Conservation (phyloP, 1,284 basidiomycete genomes). For the Tylopilus orsonianus region DNA sequence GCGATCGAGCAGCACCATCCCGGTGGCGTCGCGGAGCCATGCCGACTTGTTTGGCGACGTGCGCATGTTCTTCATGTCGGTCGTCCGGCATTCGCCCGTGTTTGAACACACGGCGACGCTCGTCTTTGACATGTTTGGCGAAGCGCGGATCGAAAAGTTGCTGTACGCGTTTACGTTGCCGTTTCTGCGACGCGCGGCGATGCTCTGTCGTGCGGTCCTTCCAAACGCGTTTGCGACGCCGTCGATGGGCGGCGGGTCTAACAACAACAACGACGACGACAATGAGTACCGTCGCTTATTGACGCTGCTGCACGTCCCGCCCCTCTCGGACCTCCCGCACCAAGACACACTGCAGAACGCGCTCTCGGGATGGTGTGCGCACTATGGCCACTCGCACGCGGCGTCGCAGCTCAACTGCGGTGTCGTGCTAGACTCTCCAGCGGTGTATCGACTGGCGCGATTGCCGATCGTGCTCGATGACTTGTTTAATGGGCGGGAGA, state of each 20-base stretch:
- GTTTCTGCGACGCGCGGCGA: conserved; percentile 89
- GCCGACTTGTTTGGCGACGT: conserved; percentile 74
- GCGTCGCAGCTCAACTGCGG: conserved; percentile 72
- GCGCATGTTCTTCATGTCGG: conserved; percentile 83
- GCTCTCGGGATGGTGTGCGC: conserved; percentile 80
- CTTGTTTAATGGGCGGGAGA: conserved; percentile 68
- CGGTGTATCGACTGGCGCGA: conserved; percentile 80
- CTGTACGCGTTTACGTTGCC: conserved; percentile 89
- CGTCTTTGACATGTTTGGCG: conserved; percentile 75
- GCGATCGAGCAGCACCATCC: conserved; percentile 47
- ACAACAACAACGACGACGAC: too few relatives aligned
- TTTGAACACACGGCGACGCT: conserved; percentile 78
- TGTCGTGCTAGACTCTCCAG: conserved; percentile 81
- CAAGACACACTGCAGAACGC: conserved; percentile 83
- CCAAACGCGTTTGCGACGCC: conserved; percentile 56
- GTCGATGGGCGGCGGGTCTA: conserved; percentile 34
- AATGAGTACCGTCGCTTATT: conserved; percentile 83
- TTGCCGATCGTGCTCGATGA: conserved; percentile 85
- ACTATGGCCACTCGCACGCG: conserved; percentile 74
- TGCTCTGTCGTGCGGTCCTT: conserved; percentile 79
- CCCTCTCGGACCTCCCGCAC: conserved; percentile 71
- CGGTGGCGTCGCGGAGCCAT: conserved; percentile 47
- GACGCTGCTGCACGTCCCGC: conserved; percentile 74
- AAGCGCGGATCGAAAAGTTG: conserved; percentile 81
- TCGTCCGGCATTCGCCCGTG: conserved; percentile 75